A percentile compares a stretch with the other conserved stretches of the same genome.
Evolutionary conservation across 2,329 filamentous ascomycete genomes (phyloP).

Genomic region (Aspergillus tubingensis): DNA sequence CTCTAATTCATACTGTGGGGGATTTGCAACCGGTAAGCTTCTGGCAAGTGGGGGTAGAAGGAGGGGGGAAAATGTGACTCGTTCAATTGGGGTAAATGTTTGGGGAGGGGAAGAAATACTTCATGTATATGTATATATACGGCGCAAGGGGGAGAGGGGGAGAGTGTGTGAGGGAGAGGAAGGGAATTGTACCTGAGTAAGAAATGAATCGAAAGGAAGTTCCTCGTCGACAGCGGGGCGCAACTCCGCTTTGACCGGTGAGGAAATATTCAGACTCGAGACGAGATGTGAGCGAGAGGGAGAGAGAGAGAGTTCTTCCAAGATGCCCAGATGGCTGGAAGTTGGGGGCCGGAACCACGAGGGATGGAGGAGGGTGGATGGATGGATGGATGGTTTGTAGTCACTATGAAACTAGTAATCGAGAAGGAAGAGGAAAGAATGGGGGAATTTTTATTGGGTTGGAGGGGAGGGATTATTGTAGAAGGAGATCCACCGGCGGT

Average conservation of each 20-base stretch:
- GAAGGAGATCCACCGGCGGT: slow-evolving; percentile 2
- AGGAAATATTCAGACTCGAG: background rate
- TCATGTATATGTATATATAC: too few species aligned
- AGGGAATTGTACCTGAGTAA: too few species aligned
- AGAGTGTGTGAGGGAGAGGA: too few species aligned
- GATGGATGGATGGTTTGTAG: background rate
- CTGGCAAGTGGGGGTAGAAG: background rate
- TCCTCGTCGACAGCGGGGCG: background rate
- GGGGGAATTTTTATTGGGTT: slow-evolving; percentile 1
- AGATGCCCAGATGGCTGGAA: too few species aligned
- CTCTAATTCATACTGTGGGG: slow-evolving; percentile 22
- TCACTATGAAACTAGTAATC: background rate
- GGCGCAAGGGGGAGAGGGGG: too few species aligned
- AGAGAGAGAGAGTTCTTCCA: too few species aligned
- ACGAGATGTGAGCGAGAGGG: background rate
- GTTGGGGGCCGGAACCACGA: background rate
- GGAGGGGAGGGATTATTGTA: background rate
- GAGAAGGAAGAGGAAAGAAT: background rate
- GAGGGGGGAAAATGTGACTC: background rate
- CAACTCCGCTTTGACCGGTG: background rate
- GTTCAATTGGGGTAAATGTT: too few species aligned
- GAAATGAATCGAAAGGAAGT: background rate
- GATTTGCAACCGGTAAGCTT: background rate
- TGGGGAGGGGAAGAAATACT: too few species aligned
- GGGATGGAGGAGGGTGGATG: background rate